phyloP scores from a whole-genome alignment of 768 basidiomycete genomes.

The Auricularia heimuer region DNA sequence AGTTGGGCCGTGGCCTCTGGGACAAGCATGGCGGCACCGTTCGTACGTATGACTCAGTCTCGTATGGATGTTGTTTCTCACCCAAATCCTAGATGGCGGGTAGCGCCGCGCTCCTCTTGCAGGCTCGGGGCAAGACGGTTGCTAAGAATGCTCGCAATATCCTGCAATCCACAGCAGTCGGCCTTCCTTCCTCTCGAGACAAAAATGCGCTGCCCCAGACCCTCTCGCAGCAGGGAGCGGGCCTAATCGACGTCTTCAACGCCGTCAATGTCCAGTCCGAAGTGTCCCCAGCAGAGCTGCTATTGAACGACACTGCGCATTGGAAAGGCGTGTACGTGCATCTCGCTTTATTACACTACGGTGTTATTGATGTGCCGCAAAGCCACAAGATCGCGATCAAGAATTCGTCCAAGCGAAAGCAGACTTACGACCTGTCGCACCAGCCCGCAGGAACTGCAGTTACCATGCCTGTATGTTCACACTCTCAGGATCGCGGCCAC shows the following conservation, averaged over 20 bases:
- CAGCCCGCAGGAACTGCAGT: too few relatives aligned
- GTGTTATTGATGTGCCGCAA: too few relatives aligned
- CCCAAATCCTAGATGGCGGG: slow-evolving; percentile 32
- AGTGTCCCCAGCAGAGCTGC: slow-evolving; percentile 46
- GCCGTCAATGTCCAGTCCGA: slow-evolving; percentile 44
- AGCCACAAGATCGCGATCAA: too few relatives aligned
- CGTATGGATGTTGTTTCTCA: slow-evolving; percentile 7
- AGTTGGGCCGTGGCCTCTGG: neutral
- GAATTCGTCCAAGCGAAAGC: too few relatives aligned
- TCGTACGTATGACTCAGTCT: neutral
- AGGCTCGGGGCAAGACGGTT: slow-evolving; percentile 27
- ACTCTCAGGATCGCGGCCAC: too few relatives aligned
- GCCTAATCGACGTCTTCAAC: slow-evolving; percentile 46
- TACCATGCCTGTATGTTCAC: too few relatives aligned
- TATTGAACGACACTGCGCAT: slow-evolving; percentile 55
- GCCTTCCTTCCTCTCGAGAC: slow-evolving; percentile 33
- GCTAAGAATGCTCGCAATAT: slow-evolving; percentile 27
- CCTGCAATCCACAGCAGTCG: slow-evolving; percentile 40
- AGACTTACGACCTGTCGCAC: too few relatives aligned
- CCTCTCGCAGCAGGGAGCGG: slow-evolving; percentile 43
- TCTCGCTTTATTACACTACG: too few relatives aligned
- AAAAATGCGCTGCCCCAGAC: slow-evolving; percentile 43
- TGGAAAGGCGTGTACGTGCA: slow-evolving; percentile 22
- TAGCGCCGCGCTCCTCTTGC: slow-evolving; percentile 33
- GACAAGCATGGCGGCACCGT: neutral